Evolutionary conservation across 2,329 filamentous ascomycete genomes (phyloP), one percentile per base, ranked within the genome.

Genomic region (Emericellopsis atlantica): DNA sequence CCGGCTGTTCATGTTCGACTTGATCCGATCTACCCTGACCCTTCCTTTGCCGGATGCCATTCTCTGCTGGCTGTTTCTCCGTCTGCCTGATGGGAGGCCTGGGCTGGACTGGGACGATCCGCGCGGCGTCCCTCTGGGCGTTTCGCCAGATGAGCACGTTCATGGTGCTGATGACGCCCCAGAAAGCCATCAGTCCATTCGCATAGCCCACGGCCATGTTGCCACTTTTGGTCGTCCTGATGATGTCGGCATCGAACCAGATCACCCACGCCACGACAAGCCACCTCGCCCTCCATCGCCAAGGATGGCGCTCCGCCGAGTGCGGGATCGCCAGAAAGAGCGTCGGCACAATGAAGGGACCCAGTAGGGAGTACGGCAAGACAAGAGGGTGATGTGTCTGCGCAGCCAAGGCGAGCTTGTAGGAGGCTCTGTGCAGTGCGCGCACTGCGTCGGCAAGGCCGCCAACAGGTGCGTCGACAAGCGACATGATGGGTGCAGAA

Each of bases 281-380:
- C 66, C 70, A 78, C 39, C 60, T 50, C 26, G 65, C 61, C 8
- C 50, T 58, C 47, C 72, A 73, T 10, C 77, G 48, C 67, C 68
- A 72, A 6, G 26, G 26, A 12, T 29, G 26, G 65, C 8, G 66
- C 60, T 24, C n/a, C 2, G 59, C 56, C 26, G 54, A 60, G 49
- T 80, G 74, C 2, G 74, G 72, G 44, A 80, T 61, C 38, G 67
- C 57, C 12, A 81, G 64, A 54, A 76, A 81, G 4, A 74, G 46
- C 1, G 67, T 54, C 0, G 73, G 70, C 3, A 81, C 41, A 34
- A 75, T 37, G 36, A 70, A 59, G 23, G 64, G 51, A 4, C 65
- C 67, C 18, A 74, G 44, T 6, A 77, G 43, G 42, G 64, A 59
- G 43, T 72, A 69, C 0, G 74, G 75, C 7, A 79, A 32, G 15